Conservation (phyloP, 768 basidiomycete species). For the Candolleomyces eurysporus region DNA sequence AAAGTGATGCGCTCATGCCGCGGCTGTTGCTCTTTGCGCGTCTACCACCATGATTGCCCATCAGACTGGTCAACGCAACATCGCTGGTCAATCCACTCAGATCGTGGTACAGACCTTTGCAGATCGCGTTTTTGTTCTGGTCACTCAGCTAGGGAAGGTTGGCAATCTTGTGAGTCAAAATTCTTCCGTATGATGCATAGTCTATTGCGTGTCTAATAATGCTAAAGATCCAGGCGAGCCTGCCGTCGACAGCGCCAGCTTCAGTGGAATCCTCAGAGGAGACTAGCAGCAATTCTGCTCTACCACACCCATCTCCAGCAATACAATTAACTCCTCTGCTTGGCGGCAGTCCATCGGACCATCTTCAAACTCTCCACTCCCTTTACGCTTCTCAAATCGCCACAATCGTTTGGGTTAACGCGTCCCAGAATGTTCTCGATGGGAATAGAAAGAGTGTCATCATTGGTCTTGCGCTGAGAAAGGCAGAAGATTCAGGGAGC, state of each 20-base stretch:
- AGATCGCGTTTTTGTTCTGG: slow-evolving; percentile 80
- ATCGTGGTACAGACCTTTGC: slow-evolving; percentile 75
- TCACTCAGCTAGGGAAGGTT: slow-evolving; percentile 90
- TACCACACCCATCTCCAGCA: slow-evolving; percentile 67
- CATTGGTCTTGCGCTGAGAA: slow-evolving; percentile 70
- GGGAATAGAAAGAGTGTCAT: slow-evolving; percentile 58
- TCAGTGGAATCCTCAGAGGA: slow-evolving; percentile 33
- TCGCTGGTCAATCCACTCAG: slow-evolving; percentile 61
- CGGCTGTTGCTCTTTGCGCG: neutral
- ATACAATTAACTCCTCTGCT: slow-evolving; percentile 77
- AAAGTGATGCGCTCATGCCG: neutral
- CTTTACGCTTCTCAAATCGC: slow-evolving; percentile 87
- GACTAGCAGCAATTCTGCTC: slow-evolving; percentile 29
- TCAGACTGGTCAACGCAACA: slow-evolving; percentile 40
- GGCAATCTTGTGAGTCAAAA: slow-evolving; percentile 66
- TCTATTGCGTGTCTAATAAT: slow-evolving; percentile 2
- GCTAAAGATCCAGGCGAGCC: slow-evolving; percentile 75
- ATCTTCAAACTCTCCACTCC: slow-evolving; percentile 69
- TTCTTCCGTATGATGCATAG: neutral
- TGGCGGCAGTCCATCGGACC: slow-evolving; percentile 68
- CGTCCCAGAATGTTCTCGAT: slow-evolving; percentile 38
- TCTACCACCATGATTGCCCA: slow-evolving; percentile 17
- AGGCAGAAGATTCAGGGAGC: slow-evolving; percentile 24
- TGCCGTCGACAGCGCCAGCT: slow-evolving; percentile 64
- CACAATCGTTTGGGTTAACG: slow-evolving; percentile 72